Evolutionary conservation across 1,284 basidiomycete species (phyloP).

Genomic region (Retiboletus fuscus): DNA sequence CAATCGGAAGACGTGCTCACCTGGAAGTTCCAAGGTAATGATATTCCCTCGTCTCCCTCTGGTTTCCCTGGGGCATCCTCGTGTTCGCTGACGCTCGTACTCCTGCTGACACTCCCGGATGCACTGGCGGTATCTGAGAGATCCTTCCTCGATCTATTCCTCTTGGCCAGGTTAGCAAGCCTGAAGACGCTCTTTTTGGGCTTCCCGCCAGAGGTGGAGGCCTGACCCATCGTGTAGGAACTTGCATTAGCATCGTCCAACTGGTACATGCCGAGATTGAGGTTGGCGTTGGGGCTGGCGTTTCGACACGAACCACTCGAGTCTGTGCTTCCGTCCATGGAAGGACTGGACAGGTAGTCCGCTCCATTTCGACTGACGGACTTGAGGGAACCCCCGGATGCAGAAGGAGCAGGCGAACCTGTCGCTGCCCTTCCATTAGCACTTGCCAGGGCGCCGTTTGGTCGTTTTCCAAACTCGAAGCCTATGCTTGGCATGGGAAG

Average conservation of each 20-base stretch:
- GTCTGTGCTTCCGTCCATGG: conserved; percentile 48
- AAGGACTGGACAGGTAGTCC: conserved; percentile 38
- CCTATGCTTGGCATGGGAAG: conserved; percentile 13
- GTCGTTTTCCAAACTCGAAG: conserved; percentile 32
- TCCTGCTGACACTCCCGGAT: conserved; percentile 24
- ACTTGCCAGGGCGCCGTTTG: conserved; percentile 1
- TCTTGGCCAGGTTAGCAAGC: conserved; percentile 39
- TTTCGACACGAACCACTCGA: conserved; percentile 41
- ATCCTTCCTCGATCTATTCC: conserved; percentile 54
- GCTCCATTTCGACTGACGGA: conserved; percentile 28
- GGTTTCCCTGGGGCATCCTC: conserved; percentile 39
- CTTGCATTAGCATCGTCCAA: conserved; percentile 34
- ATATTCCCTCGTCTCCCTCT: conserved; percentile 70
- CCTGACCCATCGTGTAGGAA: conserved; percentile 29
- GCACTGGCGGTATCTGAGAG: conserved; percentile 43
- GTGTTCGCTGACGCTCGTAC: conserved; percentile 31
- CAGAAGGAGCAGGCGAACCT: conserved; percentile 38
- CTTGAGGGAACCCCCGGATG: conserved; percentile 49
- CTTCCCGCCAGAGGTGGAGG: conserved; percentile 22
- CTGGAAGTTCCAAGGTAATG: conserved; percentile 80
- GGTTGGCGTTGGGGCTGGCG: conserved; percentile 15
- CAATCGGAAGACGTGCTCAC: conserved; percentile 52
- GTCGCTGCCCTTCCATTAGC: conserved; percentile 20
- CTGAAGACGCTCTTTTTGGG: conserved; percentile 46
- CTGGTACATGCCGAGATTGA: conserved; percentile 27